Evolutionary conservation across 2,329 filamentous ascomycete genomes (phyloP), one percentile per base, ranked within the genome.

Genomic region (Aspergillus sp.): DNA sequence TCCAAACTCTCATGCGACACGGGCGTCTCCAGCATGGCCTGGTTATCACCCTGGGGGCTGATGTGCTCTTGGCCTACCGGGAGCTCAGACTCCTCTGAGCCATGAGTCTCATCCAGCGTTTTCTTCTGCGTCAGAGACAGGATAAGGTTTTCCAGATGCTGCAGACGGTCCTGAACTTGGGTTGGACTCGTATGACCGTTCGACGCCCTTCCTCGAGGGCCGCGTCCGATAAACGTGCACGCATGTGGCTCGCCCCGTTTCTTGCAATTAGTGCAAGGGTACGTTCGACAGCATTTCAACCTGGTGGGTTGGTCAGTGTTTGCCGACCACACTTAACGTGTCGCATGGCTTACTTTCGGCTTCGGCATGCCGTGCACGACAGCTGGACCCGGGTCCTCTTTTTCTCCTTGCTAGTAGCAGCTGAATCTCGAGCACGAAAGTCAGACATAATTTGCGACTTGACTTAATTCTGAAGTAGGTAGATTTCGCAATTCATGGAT

Each of bases 311-410:
- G n/a, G 26, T 49, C 10, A 12, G 11, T 46, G 54, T 63, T 31
- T 63, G 36, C 12, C 10, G 16, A 22, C 22, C 5, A 46, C 12
- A 50, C 5, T 12, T 14, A 42, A 1, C 31, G 18, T 7, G 26
- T 11, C 26, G 49, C 46, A 56, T 14, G 31, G 46, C 70, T 52
- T 67, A 75, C 73, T 76, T 76, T 52, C 73, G 69, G 42, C 61
- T 68, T 63, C 73, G 68, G 61, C 73, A 76, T 12, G 71, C 69
- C n/a, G 72, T 76, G 59, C 73, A 76, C 16, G 73, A 76, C 49
- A 75, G 70, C 60, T 76, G 73, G n/a, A 76, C 73, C 46, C 73
- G 60, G 32, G 68, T 73, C 58, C 73, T 69, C 58, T 75, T 76
- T 58, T 70, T 72, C 18, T 64, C 64, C 6, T 60, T 63, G 12